Evolutionary conservation across 2,329 filamentous ascomycete species (phyloP).

Genomic region (Penicillium sp.): DNA sequence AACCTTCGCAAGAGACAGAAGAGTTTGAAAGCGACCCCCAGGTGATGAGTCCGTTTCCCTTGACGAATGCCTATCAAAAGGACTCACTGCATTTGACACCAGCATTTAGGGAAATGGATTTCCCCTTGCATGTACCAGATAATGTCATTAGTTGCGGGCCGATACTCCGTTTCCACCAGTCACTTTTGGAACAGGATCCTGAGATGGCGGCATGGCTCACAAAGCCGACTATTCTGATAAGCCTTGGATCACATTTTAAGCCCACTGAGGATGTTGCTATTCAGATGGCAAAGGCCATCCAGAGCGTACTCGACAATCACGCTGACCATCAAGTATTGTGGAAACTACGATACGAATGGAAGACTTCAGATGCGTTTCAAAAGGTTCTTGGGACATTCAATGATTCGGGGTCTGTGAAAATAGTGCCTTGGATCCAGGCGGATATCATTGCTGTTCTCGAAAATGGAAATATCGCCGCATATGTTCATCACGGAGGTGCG

Average conservation of each 20-base stretch:
- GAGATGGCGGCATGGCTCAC: slow-evolving; percentile 48
- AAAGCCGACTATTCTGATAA: slow-evolving; percentile 50
- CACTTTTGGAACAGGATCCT: slow-evolving; percentile 41
- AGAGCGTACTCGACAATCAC: slow-evolving; percentile 36
- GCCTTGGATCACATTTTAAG: slow-evolving; percentile 46
- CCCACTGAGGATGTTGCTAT: slow-evolving; percentile 28
- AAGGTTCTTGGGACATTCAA: slow-evolving; percentile 13
- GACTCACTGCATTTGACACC: slow-evolving; percentile 30
- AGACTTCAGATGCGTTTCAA: slow-evolving; percentile 10
- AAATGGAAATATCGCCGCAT: slow-evolving; percentile 40
- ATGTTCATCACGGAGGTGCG: slow-evolving; percentile 51
- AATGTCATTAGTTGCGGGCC: slow-evolving; percentile 51
- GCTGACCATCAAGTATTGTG: slow-evolving; percentile 43
- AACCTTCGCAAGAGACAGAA: slow-evolving; percentile 19
- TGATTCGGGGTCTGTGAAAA: slow-evolving; percentile 8
- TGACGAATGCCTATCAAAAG: slow-evolving; percentile 27
- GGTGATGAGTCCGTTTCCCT: slow-evolving; percentile 28
- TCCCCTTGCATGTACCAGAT: slow-evolving; percentile 39
- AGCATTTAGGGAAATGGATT: slow-evolving; percentile 40
- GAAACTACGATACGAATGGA: slow-evolving; percentile 35
- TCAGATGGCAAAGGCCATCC: slow-evolving; percentile 42
- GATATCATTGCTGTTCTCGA: slow-evolving; percentile 31
- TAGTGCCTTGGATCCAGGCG: slow-evolving; percentile 18
- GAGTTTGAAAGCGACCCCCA: slow-evolving; percentile 26
- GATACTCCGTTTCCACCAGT: slow-evolving; percentile 39